Evolutionary conservation across 2,329 filamentous ascomycete species (phyloP).

Genomic region (Cercospora janseana): DNA sequence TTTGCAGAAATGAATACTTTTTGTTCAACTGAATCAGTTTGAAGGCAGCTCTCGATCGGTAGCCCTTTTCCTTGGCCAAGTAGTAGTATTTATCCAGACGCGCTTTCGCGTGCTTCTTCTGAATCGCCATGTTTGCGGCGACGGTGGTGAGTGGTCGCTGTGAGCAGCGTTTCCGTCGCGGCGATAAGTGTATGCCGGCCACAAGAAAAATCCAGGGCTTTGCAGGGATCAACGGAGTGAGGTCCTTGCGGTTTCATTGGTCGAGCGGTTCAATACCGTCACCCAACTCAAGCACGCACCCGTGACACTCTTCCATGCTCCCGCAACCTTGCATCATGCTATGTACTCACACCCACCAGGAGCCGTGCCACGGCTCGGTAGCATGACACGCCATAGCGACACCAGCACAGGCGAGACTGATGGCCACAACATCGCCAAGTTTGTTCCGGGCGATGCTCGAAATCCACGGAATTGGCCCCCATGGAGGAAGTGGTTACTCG

Average conservation of each 20-base stretch:
- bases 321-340: too few relatives aligned
- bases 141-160: conserved; percentile 2
- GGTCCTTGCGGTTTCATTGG: not conserved
- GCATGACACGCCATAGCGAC: conserved; percentile 3
- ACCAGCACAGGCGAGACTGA: not conserved
- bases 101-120: conserved; percentile 98
- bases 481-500: conserved; percentile 48
- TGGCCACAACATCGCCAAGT: conserved; percentile 25
- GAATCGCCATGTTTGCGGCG: conserved; percentile 71
- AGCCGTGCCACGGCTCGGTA: conserved; percentile 6
- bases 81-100: conserved; percentile 99
- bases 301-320: too few relatives aligned
- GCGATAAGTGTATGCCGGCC: not conserved
- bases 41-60: conserved; percentile 91
- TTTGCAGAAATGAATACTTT: conserved; percentile 97
- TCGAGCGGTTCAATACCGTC: not conserved
- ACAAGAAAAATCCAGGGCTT: conserved; percentile 4
- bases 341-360: too few relatives aligned
- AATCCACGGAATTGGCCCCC: conserved; percentile 49
- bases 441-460: conserved; percentile 40
- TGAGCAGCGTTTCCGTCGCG: conserved; percentile 1
- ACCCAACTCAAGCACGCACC: not conserved
- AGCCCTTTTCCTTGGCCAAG: conserved; percentile 97
- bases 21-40: conserved; percentile 98
- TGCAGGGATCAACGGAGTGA: not conserved